Evolutionary conservation across 2,329 filamentous ascomycete species (phyloP), one percentile per base, ranked within the genome.

Genomic region (Phaeoacremonium minimum): DNA sequence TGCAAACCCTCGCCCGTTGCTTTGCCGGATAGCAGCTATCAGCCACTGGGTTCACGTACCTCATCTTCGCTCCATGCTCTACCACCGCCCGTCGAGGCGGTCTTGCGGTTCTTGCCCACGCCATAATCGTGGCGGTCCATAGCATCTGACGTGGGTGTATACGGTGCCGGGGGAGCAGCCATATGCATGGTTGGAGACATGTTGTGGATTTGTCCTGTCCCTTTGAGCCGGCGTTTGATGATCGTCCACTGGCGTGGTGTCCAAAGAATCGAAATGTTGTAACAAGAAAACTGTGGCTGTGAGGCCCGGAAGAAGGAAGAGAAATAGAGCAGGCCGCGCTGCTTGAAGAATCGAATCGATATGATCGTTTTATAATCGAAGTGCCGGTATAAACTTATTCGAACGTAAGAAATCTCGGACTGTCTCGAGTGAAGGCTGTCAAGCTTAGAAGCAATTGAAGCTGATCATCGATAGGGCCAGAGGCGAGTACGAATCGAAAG

Each of bases 21-120:
- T n/a, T n/a, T n/a, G n/a, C n/a, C n/a, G n/a, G n/a, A n/a, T n/a
- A n/a, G n/a, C n/a, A n/a, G n/a, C n/a, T n/a, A n/a, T n/a, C n/a
- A n/a, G n/a, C n/a, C n/a, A n/a, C n/a, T n/a, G n/a, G n/a, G 41
- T 30, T 26, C 30, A 53, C 72, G 50, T 70, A 88, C 85, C 80
- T 90, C 86, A 60, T 89, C 85, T 58, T 90, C 86, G 45, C 85
- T 89, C 86, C 86, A 91, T 39, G 85, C 85, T 58, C 86, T 75
- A 50, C 85, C 85, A 48, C 85, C 84, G 46, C 85, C 83, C 34
- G 83, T 85, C 41, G 83, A 80, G 15, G 78, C 74, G 44, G 74
- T 64, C 66, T 85, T 87, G 43, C 82, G 75, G 56, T 72, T 77
- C 64, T 86, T 85, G 41, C 68, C 65, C 54, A 82, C 66, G 37